Evolutionary conservation across 768 basidiomycete genomes (phyloP), one percentile per base, ranked within the genome.

Genomic region (Leccinum subtestaceum): DNA sequence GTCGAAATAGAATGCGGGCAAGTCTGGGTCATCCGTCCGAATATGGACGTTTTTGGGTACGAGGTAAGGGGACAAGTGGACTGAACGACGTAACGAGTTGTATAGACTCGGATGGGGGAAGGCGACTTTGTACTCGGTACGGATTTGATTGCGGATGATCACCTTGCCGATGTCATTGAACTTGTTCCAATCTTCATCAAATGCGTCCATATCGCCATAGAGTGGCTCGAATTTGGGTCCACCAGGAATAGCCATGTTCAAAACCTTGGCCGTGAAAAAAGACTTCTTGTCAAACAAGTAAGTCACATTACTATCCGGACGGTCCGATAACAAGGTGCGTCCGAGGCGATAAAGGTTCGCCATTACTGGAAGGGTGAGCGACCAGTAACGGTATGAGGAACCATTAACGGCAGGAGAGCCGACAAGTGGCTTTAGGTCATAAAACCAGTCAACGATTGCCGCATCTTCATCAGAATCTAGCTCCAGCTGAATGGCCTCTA

Each of bases 81-180:
- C 95, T 25, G 94, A 93, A 32, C 97, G 91, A 49, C 96, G 97
- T 9, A 97, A 82, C 38, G 95, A 97, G 76, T 99, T 99, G 78
- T 99, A 99, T 1, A 99, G 82, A 31, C 25, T 29, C 9, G 29
- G 29, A 69, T 98, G 96, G 32, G 96, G 96, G 81, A 98, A 98
- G 3, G 95, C 96, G 52, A 99, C 95, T 73, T 96, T 98, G 83
- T 99, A 98, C 76, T 99, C 97, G 2, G 96, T 98, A 48, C 96
- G 85, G 63, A 98, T 96, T 73, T 97, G 93, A 70, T 98, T 95
- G 21, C 97, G 94, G 65, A 99, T 98, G 74, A 99, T 96, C 69
- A 99, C 91, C 75, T 99, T 99, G 78, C 97, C 95, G 75, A 98
- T 97, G 71, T 99, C 97, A 72, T 99, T 99, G 69, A 99, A 99